Evolutionary conservation across 129 eudicot genomes (phyloP), one percentile per base, ranked within the genome.

Genomic region (Tagetes erecta): DNA sequence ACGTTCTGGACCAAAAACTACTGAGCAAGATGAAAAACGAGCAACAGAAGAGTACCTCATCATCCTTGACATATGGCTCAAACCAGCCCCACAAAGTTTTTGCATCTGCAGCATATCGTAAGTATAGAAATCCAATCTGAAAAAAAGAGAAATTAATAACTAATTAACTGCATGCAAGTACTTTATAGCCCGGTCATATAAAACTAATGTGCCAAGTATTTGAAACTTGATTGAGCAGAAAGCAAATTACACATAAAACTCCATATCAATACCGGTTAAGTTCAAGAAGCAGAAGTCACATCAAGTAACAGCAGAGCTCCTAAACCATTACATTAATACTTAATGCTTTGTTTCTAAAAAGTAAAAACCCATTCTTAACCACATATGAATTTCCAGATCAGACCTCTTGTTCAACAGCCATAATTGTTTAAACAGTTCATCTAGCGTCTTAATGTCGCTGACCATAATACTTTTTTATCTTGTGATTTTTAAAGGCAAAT

Each of bases 81-180:
- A 86, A 90, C 98, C 98, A 94, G 55, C 86, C 85, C 98, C 98
- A 94, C 74, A 94, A 80, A 7, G 93, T 86, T 78, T 94, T 94
- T 10, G 98, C 89, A 78, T 94, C 98, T 55, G 96, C 98, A 77
- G 93, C 96, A 88, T 90, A 90, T 78, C 98, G 83, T 68, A 94
- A 78, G 87, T 94, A 94, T 0, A 94, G 88, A 76, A 94, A 94
- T 58, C 98, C 98, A 81, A 94, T 68, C 98, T 94, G 92, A 73
- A 77, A 72, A 69, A 62, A 40, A 6, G 8, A 40, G 12, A 42
- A 27, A 75, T 60, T 12, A 64, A 63, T 44, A 44, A 8, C 11
- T 44, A 10, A 44, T 8, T 51, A 68, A 20, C 75, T 47, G 49
- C 36, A 30, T 45, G n/a, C 40, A 38, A 68, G 63, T 33, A 68